Base-by-base conservation (phyloP, 179 eudicot genomes). In the Beta macrorhiza region DNA sequence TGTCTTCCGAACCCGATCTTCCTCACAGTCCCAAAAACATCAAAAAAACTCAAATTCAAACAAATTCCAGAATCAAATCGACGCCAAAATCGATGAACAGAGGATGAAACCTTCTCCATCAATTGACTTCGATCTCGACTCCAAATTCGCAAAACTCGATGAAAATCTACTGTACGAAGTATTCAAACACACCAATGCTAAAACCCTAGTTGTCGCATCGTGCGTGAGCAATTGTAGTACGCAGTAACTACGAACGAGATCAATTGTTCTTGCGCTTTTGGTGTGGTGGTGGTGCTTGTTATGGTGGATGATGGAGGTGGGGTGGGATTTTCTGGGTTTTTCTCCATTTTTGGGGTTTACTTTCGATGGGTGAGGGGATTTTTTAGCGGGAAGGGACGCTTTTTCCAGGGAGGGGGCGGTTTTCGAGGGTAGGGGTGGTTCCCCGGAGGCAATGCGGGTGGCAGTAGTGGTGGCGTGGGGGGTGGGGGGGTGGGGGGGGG, bases 111-210 rank as follows among this genome's bases (percentile, higher is more conserved):
- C 32, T 29, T 29, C 19, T 10, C 4, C 16, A 56, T 4, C 16
- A 5, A 17, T 25, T 42, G 19, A 69, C 15, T 49, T 20, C 44
- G 42, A 74, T 55, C 32, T 8, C 25, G 49, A 74, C 13, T 72
- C 75, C 0, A 17, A 72, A 51, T 81, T 83, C 73, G 57, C 77
- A 11, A 68, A 79, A 16, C 55, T 88, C 20, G 95, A 94, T 78
- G 98, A 94, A 72, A 90, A 94, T 77, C 68, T 94, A 8, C 85
- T 92, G 22, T 92, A 87, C 90, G 98, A 94, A 86, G 86, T 94
- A 3, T 83, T 94, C 58, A 90, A 90, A 61, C 93, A 91, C 88
- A 97, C 82, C 6, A 97, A 94, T 72, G 95, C 92, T 37, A 88
- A 89, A 0, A 86, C 93, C 25, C 84, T 94, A 16, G 95, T 86